These are phyloP conservation scores for Cryptosporidium bovis DNA, from an alignment of 169 alveolate genomes.

Conservation along the genomic window DNA sequence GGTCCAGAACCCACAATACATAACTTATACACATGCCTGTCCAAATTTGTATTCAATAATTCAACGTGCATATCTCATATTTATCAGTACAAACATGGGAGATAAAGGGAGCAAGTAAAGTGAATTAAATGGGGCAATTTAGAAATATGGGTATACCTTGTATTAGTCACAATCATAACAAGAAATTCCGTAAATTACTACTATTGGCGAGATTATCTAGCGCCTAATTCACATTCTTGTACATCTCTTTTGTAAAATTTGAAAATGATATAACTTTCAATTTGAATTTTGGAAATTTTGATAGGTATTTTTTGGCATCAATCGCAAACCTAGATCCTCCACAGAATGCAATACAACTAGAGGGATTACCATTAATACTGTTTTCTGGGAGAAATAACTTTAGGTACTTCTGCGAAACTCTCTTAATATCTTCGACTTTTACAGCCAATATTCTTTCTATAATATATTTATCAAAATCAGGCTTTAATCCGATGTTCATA, in stretches of 20 bases:
- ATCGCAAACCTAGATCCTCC: conserved; percentile 20
- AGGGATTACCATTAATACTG: background rate
- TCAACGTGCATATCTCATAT: background rate
- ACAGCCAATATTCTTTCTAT: conserved; percentile 27
- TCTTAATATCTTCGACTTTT: conserved; percentile 47
- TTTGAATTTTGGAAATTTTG: background rate
- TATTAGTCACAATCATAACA: too few relatives aligned
- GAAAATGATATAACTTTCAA: conserved; percentile 14
- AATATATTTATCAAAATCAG: conserved; percentile 44
- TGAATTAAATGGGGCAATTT: too few relatives aligned
- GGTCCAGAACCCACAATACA: conserved; percentile 74
- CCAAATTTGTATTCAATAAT: background rate
- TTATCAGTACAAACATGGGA: too few relatives aligned
- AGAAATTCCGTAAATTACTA: background rate
- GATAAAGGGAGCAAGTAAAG: too few relatives aligned
- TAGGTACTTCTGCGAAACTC: conserved; percentile 52
- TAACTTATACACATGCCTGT: background rate
- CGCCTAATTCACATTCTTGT: conserved; percentile 24
- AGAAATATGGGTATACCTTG: too few relatives aligned
- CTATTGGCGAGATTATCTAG: conserved; percentile 7
- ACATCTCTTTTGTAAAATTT: conserved; percentile 14
- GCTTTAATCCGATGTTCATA: conserved; percentile 45
- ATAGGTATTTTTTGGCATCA: conserved; percentile 9
- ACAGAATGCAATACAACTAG: conserved; percentile 34
- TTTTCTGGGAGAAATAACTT: conserved; percentile 19